Percentiles rank a stretch among this genome's conserved stretches.
phyloP scores from a whole-genome alignment of 139 green algal genomes.

The Chlamydomonas eustigma region DNA sequence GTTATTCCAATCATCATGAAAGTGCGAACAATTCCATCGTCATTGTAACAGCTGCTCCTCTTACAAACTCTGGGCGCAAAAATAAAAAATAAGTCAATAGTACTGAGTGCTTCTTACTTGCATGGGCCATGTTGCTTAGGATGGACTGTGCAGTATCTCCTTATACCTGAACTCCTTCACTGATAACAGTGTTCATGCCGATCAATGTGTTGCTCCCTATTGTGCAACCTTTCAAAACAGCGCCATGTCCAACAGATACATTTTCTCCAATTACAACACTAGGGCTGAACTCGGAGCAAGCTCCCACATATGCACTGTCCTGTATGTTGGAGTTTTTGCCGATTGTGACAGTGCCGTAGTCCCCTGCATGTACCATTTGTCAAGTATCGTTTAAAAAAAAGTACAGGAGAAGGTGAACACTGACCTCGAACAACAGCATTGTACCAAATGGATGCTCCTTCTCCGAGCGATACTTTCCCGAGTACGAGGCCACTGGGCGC shows the following conservation, averaged over 20 bases:
- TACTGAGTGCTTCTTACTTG: not conserved
- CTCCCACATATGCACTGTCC: slow-evolving; percentile 78
- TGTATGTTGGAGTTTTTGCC: slow-evolving; percentile 91
- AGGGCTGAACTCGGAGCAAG: slow-evolving; percentile 52
- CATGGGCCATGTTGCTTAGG: too few species aligned
- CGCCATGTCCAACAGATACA: slow-evolving; percentile 85
- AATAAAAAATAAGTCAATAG: not conserved
- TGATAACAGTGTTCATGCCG: slow-evolving; percentile 89
- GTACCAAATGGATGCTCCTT: slow-evolving; percentile 86
- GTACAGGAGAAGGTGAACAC: not conserved
- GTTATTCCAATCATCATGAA: too few species aligned
- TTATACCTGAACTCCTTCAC: slow-evolving; percentile 55
- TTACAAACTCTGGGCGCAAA: not conserved
- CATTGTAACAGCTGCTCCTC: too few species aligned
- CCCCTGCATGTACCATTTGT: slow-evolving; percentile 52
- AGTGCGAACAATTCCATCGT: too few species aligned
- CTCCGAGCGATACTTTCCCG: slow-evolving; percentile 47
- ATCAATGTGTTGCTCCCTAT: slow-evolving; percentile 86
- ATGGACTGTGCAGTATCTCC: too few species aligned
- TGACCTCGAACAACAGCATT: slow-evolving; percentile 79
- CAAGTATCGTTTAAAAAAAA: not conserved
- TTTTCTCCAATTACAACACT: slow-evolving; percentile 67
- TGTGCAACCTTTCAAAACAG: slow-evolving; percentile 79
- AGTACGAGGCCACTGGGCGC: slow-evolving; percentile 82
- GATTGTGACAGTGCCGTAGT: slow-evolving; percentile 78